Evolutionary conservation across 1,139 yeast species (phyloP).

Genomic region (Saccharomycopsis hybrid): DNA sequence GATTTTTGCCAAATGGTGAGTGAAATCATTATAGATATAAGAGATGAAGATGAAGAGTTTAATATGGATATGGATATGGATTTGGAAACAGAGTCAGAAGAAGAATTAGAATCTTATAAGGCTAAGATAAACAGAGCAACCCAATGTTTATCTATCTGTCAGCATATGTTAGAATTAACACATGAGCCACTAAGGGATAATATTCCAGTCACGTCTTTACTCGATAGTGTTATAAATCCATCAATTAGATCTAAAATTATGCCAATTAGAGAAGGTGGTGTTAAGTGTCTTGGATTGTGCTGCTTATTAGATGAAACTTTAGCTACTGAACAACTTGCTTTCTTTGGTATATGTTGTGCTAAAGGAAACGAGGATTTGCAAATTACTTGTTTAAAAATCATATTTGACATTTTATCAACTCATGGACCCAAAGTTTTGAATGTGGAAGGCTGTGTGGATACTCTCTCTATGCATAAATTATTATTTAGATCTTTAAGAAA

Average conservation of each 20-base stretch:
- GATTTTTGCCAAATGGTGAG: conserved; percentile 80
- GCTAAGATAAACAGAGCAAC: conserved; percentile 31
- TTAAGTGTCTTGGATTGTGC: conserved; percentile 72
- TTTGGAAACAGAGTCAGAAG: conserved; percentile 21
- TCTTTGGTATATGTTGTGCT: conserved; percentile 60
- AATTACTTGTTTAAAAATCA: conserved; percentile 56
- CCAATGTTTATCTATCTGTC: conserved; percentile 65
- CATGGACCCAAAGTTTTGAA: conserved; percentile 69
- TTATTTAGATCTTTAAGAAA: conserved; percentile 61
- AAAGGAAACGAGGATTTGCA: conserved; percentile 57
- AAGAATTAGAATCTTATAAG: conserved; percentile 18
- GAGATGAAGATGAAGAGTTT: conserved; percentile 54
- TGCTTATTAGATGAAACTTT: conserved; percentile 62
- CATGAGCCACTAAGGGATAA: conserved; percentile 62
- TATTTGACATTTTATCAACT: conserved; percentile 72
- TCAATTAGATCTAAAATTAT: conserved; percentile 62
- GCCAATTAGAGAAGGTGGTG: conserved; percentile 59
- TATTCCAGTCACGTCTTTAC: conserved; percentile 62
- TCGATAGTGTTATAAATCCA: conserved; percentile 76
- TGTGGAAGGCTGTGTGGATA: conserved; percentile 56
- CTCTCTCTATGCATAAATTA: conserved; percentile 54
- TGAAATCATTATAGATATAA: conserved; percentile 81
- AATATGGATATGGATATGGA: conserved; percentile 18
- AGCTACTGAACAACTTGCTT: conserved; percentile 53
- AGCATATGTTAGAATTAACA: conserved; percentile 63